Percentiles rank a stretch among this genome's conserved stretches.
These are phyloP conservation scores for Cantharellus cinnabarinus DNA, from an alignment of 768 basidiomycete genomes.

Conservation along the genomic window DNA sequence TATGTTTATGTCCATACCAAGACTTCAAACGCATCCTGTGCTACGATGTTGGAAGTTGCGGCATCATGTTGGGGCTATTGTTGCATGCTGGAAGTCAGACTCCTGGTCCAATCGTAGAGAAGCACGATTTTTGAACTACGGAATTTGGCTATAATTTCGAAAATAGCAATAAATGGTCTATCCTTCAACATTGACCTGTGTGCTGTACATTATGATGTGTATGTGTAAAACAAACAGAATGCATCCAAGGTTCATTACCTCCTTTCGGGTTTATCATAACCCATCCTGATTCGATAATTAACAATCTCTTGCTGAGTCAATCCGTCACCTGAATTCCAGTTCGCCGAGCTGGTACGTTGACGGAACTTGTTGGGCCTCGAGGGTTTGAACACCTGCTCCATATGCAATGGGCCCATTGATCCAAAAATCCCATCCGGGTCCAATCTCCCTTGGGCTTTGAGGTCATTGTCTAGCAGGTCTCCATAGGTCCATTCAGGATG, in stretches of 20 bases:
- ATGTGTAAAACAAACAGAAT: not conserved
- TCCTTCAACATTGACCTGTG: too few species aligned
- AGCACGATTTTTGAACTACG: too few species aligned
- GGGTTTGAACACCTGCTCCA: conserved; percentile 76
- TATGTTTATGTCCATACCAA: too few species aligned
- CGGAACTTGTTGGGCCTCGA: conserved; percentile 56
- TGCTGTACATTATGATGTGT: not conserved
- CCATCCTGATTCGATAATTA: conserved; percentile 83
- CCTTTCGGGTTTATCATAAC: conserved; percentile 22
- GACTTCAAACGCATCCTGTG: too few species aligned
- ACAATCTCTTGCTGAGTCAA: conserved; percentile 66
- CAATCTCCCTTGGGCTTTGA: conserved; percentile 66
- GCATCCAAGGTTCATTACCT: not conserved
- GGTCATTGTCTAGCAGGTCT: conserved; percentile 58
- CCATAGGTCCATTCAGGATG: conserved; percentile 32
- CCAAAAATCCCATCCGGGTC: conserved; percentile 94
- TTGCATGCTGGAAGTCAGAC: too few species aligned
- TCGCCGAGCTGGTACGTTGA: conserved; percentile 80
- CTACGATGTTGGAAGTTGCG: too few species aligned
- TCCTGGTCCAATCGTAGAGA: too few species aligned
- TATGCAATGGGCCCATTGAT: conserved; percentile 59
- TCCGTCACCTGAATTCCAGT: conserved; percentile 86
- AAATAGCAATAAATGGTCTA: too few species aligned
- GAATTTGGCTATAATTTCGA: too few species aligned
- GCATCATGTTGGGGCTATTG: too few species aligned